Evolutionary conservation across 2,329 filamentous ascomycete genomes (phyloP), one percentile per base, ranked within the genome.

Genomic region (Trichophyton equinum): DNA sequence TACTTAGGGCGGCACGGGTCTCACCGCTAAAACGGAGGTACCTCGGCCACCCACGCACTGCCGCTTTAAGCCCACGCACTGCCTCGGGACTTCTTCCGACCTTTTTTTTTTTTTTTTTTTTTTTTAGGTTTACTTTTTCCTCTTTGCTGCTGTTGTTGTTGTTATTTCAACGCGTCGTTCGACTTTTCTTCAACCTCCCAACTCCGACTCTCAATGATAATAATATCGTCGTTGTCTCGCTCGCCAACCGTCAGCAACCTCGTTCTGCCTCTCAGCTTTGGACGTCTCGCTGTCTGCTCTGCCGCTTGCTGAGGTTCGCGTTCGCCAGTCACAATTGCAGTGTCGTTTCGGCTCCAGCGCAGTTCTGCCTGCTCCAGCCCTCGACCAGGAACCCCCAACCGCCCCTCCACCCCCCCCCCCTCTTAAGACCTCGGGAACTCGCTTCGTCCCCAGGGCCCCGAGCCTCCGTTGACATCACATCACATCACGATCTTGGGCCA

Each of bases 61-160:
- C 57, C 15, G 33, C 46, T 51, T 46, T 60, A 30, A 20, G 18
- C 40, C 40, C 58, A 49, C 58, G 44, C 42, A n/a, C 42, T 18
- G n/a, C 25, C 18, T 51, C 36, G 20, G 30, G n/a, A 22, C 22
- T 20, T 46, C 49, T 60, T 44, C 44, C 42, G 38, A 8, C n/a
- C 33, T 58, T 58, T 33, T 20, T 57, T 46, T 27, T 30, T 55
- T 60, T 60, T 60, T 27, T 2, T 30, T 61, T 20, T 30, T 22
- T 6, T 44, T 46, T 3, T n/a, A n/a, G n/a, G n/a, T n/a, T n/a
- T n/a, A n/a, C n/a, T 15, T n/a, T 25, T 18, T 20, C 15, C 9
- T 47, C 1, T n/a, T 58, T 6, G 22, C 11, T 38, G 20, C 40
- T 42, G 11, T 38, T 38, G 8, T 38, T 38, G 3, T 38, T 4